These are phyloP conservation scores for Mucor circinelloides DNA, from an alignment of 371 early-diverging fungal genomes.

Conservation along the genomic window DNA sequence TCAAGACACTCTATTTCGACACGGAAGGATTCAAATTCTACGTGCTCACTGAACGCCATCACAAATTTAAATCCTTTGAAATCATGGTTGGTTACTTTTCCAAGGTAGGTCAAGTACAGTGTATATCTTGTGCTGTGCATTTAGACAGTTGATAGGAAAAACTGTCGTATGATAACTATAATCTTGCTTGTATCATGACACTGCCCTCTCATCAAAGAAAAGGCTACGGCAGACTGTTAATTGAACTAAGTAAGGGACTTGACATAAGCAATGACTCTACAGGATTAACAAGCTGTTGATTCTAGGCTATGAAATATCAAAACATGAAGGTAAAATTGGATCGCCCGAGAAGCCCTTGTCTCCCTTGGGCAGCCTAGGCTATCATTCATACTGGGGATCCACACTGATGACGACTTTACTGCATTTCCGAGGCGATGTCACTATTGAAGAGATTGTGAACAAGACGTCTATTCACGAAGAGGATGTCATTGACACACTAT, in stretches of 20 bases:
- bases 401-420: slow-evolving; percentile 53
- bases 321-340: slow-evolving; percentile 85
- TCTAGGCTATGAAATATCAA: slow-evolving; percentile 86
- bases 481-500: slow-evolving; percentile 41
- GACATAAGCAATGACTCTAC: background rate
- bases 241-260: slow-evolving; percentile 75
- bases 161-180: slow-evolving; percentile 77
- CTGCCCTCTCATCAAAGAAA: slow-evolving; percentile 88
- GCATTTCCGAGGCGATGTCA: slow-evolving; percentile 29
- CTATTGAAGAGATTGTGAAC: slow-evolving; percentile 33
- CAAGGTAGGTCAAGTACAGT: slow-evolving; percentile 35
- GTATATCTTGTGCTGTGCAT: background rate
- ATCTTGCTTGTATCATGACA: slow-evolving; percentile 86
- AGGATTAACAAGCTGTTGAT: background rate
- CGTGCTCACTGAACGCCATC: slow-evolving; percentile 78
- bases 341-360: slow-evolving; percentile 90
- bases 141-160: slow-evolving; percentile 54
- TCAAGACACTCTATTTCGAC: slow-evolving; percentile 98
- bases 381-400: slow-evolving; percentile 75
- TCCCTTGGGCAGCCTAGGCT: slow-evolving; percentile 71
- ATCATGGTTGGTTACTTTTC: slow-evolving; percentile 73
- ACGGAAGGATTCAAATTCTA: slow-evolving; percentile 98
- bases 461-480: slow-evolving; percentile 44
- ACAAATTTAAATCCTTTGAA: slow-evolving; percentile 37
- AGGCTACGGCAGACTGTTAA: slow-evolving; percentile 84